Evolutionary conservation across 441 rosid species (phyloP).

Genomic region (Bocquillonia castaneifolia): DNA sequence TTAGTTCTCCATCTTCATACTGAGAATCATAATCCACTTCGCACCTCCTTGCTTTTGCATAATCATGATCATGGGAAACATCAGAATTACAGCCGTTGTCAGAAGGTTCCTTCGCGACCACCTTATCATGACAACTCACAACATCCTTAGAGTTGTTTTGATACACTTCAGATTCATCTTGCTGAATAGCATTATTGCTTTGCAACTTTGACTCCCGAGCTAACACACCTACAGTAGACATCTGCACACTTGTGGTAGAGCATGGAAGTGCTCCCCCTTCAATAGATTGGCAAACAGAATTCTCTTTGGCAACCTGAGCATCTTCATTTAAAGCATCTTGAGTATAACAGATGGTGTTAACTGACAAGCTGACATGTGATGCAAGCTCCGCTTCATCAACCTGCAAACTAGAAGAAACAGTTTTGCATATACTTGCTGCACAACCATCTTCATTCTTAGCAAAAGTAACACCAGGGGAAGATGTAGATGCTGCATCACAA

Average conservation of each 20-base stretch:
- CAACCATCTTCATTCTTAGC: neutral
- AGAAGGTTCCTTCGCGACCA: slow-evolving; percentile 14
- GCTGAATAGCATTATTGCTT: neutral
- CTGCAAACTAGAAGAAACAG: slow-evolving; percentile 10
- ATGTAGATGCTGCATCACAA: neutral
- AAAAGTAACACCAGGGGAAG: no score
- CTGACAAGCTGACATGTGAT: neutral
- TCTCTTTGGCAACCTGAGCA: neutral
- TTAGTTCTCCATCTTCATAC: slow-evolving; percentile 34
- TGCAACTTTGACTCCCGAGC: neutral
- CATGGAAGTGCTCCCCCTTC: no score
- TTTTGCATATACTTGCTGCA: no score
- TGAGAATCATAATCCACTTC: slow-evolving; percentile 28
- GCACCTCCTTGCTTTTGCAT: slow-evolving; percentile 1
- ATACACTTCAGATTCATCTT: neutral
- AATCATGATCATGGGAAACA: slow-evolving; percentile 16
- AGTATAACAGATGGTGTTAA: neutral
- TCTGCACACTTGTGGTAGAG: neutral
- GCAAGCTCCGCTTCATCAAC: no score
- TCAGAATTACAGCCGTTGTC: slow-evolving; percentile 13
- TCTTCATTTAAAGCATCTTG: neutral
- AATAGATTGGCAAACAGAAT: neutral
- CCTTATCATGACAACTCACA: slow-evolving; percentile 4
- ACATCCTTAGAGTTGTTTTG: neutral
- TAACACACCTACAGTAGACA: neutral